Conservation (phyloP, 345 rosid species). For the Dipteronia sinensis region DNA sequence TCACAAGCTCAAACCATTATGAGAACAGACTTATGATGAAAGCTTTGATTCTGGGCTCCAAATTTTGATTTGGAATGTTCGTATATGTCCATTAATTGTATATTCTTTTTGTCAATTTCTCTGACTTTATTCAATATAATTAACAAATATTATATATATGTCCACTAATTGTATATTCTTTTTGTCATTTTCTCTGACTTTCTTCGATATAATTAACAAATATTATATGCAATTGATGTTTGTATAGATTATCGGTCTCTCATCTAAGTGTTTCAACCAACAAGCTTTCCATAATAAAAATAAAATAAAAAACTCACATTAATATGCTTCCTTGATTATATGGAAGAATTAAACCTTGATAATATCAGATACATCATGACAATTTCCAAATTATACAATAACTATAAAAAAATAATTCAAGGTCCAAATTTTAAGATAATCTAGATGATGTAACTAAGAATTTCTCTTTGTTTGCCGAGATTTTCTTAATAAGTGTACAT, state of each 20-base stretch:
- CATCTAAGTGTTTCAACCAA: conserved; percentile 76
- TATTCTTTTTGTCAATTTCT: neutral
- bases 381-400: neutral
- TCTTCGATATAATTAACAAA: neutral
- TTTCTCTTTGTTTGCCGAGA: too few species aligned
- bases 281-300: conserved; percentile 75
- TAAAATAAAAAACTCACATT: conserved; percentile 77
- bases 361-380: conserved; percentile 80
- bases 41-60: conserved; percentile 92
- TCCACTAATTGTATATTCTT: neutral
- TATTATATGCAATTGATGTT: neutral
- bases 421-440: too few species aligned
- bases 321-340: conserved; percentile 72
- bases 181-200: neutral
- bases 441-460: too few species aligned
- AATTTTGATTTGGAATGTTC: conserved; percentile 83
- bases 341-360: conserved; percentile 92
- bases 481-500: too few species aligned
- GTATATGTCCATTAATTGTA: neutral
- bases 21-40: conserved; percentile 80
- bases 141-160: neutral
- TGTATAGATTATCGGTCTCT: conserved; percentile 61
- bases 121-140: neutral
- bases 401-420: too few species aligned
- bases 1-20: conserved; percentile 64